Evolutionary conservation across 2,329 filamentous ascomycete genomes (phyloP).

Genomic region (Hypoxylon sp.): DNA sequence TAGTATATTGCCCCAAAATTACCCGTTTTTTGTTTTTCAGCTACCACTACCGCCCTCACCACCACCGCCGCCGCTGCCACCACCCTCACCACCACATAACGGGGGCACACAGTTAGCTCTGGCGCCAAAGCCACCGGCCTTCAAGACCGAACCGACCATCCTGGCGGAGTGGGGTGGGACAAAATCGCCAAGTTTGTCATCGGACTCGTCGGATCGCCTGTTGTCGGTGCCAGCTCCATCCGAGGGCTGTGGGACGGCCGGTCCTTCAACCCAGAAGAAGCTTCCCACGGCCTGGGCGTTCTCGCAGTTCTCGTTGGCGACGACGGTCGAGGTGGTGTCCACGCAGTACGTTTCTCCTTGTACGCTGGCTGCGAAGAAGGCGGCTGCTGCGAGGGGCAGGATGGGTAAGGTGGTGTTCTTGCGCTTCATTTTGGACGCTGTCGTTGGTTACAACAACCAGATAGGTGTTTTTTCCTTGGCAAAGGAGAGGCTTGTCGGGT

Average conservation of each 20-base stretch:
- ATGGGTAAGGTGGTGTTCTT: constrained; percentile 6
- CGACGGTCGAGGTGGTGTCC: not conserved
- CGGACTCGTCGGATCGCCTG: too few relatives aligned
- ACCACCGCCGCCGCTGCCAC: too few relatives aligned
- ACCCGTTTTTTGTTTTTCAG: too few relatives aligned
- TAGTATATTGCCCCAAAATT: too few relatives aligned
- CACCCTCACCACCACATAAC: too few relatives aligned
- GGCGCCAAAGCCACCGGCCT: constrained; percentile 10
- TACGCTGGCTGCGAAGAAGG: constrained; percentile 6
- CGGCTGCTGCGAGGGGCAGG: constrained; percentile 9
- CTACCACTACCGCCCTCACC: too few relatives aligned
- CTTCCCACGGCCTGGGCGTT: not conserved
- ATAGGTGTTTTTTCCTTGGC: too few relatives aligned
- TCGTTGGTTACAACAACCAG: too few relatives aligned
- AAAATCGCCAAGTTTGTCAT: not conserved
- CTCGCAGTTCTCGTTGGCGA: constrained; percentile 1
- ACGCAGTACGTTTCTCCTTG: constrained; percentile 9
- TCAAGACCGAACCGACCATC: not conserved
- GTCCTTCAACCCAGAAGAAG: constrained; percentile 8
- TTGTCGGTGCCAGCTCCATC: too few relatives aligned
- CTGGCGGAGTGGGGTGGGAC: not conserved
- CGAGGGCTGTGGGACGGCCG: too few relatives aligned
- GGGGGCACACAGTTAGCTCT: too few relatives aligned
- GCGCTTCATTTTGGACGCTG: constrained; percentile 12
- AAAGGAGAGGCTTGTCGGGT: too few relatives aligned